Evolutionary conservation across 2,329 filamentous ascomycete genomes (phyloP).

Genomic region (Alternaria gaisen): DNA sequence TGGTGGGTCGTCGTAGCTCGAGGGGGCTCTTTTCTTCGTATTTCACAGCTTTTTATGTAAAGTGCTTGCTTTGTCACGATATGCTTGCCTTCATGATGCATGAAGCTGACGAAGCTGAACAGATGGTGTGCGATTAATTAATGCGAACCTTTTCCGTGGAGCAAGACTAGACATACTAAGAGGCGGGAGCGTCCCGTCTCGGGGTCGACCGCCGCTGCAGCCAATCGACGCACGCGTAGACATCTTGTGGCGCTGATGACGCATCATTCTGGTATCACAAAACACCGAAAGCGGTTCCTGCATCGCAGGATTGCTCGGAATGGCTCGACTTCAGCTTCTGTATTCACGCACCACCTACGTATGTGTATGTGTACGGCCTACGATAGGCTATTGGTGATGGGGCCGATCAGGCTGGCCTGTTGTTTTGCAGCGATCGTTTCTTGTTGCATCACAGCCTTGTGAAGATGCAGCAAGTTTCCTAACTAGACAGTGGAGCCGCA

Average conservation of each 20-base stretch:
- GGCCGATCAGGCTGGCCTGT: constrained; percentile 2
- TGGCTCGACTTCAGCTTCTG: neutral
- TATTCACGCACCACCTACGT: neutral
- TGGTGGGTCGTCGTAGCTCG: neutral
- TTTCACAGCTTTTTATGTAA: neutral
- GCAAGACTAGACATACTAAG: neutral
- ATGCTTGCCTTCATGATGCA: neutral
- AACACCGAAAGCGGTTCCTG: neutral
- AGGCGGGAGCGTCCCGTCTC: constrained; percentile 1
- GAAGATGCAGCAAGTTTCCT: neutral
- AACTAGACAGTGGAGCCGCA: neutral
- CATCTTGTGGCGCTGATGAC: neutral
- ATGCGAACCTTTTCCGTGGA: neutral
- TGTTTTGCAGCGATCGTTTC: neutral
- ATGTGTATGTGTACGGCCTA: neutral
- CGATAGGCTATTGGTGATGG: neutral
- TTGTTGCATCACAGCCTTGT: neutral
- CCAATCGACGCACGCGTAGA: neutral
- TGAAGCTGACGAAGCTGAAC: constrained; percentile 5
- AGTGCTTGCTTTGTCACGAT: neutral
- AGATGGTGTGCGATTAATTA: neutral
- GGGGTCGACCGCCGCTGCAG: neutral
- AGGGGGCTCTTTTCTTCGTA: neutral
- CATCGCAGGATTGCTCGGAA: neutral
- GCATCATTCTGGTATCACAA: neutral